Conservation (phyloP, 176 grass and related monocot genomes). For the Elaeis guineensis region DNA sequence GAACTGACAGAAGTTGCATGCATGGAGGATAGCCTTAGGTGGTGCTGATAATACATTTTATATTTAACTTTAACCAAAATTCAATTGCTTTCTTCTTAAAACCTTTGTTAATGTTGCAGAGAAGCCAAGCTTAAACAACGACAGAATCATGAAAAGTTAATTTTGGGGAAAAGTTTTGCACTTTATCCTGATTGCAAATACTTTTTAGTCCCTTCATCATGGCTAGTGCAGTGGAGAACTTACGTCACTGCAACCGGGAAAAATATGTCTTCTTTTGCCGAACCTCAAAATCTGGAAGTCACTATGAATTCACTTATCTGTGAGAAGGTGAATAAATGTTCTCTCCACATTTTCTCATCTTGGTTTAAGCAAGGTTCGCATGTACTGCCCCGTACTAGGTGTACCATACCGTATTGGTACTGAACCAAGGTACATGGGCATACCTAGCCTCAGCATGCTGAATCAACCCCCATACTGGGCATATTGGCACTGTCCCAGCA, state of each 20-base stretch:
- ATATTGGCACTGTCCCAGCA: too few relatives aligned
- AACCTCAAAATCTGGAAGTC: constrained; percentile 64
- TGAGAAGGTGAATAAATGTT: constrained; percentile 55
- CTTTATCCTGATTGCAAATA: constrained; percentile 68
- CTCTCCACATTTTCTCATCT: background rate
- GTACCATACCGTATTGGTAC: too few relatives aligned
- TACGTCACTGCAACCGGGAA: constrained; percentile 86
- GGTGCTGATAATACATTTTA: constrained; percentile 16
- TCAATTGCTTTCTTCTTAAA: background rate
- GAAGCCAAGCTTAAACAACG: constrained; percentile 67
- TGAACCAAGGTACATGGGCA: too few relatives aligned
- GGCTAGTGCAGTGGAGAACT: constrained; percentile 84
- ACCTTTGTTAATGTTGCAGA: constrained; percentile 30
- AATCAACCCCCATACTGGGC: too few relatives aligned
- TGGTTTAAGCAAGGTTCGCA: too few relatives aligned
- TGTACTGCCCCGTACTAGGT: too few relatives aligned
- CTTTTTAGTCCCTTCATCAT: constrained; percentile 72
- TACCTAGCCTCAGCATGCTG: too few relatives aligned
- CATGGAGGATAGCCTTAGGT: constrained; percentile 84
- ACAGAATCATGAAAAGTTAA: constrained; percentile 82
- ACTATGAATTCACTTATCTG: constrained; percentile 73
- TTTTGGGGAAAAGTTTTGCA: constrained; percentile 54
- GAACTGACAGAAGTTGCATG: constrained; percentile 81
- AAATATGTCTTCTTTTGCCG: constrained; percentile 62
- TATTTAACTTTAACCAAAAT: too few relatives aligned